These are phyloP conservation scores for Globisporangium yorkense DNA, from an alignment of 352 stramenopile genomes.

Conservation along the genomic window DNA sequence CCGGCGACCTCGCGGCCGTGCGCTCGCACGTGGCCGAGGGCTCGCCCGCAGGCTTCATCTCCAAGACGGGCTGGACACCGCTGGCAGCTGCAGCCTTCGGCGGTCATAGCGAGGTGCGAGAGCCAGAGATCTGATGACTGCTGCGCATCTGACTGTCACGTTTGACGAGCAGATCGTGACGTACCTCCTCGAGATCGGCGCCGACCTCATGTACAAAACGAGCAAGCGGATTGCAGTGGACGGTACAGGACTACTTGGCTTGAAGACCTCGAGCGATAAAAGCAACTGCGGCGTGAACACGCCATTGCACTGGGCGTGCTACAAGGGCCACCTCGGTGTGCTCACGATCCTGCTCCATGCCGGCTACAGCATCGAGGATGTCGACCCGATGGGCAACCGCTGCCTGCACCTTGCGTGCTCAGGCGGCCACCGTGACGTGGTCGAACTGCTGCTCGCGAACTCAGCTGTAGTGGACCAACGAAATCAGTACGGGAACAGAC, in stretches of 20 bases:
- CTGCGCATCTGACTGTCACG: background rate
- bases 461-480: constrained; percentile 43
- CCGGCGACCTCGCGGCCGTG: constrained; percentile 34
- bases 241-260: background rate
- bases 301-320: constrained; percentile 84
- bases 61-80: constrained; percentile 74
- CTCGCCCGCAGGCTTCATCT: constrained; percentile 55
- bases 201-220: constrained; percentile 69
- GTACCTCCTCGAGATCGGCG: constrained; percentile 66
- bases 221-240: constrained; percentile 15
- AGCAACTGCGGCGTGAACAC: constrained; percentile 43
- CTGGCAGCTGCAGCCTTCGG: constrained; percentile 58
- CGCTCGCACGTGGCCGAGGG: constrained; percentile 36
- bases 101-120: constrained; percentile 52
- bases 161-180: constrained; percentile 26
- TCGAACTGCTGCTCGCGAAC: constrained; percentile 68
- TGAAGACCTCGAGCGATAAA: constrained; percentile 5
- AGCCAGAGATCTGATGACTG: background rate
- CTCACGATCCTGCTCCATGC: constrained; percentile 60
- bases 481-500: constrained; percentile 75
- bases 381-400: constrained; percentile 64
- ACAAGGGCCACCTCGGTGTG: constrained; percentile 67
- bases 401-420: constrained; percentile 72
- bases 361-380: constrained; percentile 60
- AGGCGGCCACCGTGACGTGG: constrained; percentile 50